Evolutionary conservation across 306 rosid genomes (phyloP), one percentile per base, ranked within the genome.

Genomic region (Parietaria judaica): DNA sequence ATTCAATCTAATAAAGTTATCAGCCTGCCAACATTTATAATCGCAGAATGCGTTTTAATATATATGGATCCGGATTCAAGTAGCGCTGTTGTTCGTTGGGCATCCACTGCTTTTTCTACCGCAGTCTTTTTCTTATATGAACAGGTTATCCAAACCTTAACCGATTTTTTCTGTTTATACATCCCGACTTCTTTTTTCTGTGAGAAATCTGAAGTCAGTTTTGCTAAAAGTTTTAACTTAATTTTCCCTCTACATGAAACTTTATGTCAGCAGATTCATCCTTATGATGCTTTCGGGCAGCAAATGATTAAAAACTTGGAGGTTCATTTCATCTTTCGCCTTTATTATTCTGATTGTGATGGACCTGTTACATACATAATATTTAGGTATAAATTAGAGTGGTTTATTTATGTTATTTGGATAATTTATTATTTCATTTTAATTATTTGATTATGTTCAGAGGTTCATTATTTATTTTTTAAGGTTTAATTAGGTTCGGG

Each of bases 21-120:
- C 96, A 92, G 99, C 73, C 85, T 88, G 95, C 99, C 99, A n/a
- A 88, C 99, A 72, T 88, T 92, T 76, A 82, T 92, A 86, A 86
- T 92, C 79, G 95, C 99, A 88, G 99, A 92, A 74, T 88, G 96
- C 78, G 99, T 92, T 81, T 82, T 92, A 81, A 88, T 92, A 76
- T 92, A 92, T 82, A 54, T 92, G 83, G 94, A 86, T 76, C 96
- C 95, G 67, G 94, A 92, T 78, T 92, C 96, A 61, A 86, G 81
- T 70, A 79, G 70, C 16, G 53, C 71, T 31, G 66, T 92, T 43
- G 95, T 86, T 79, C 84, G 85, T 66, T 92, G 96, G 99, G 95
- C 96, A 64, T 73, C 94, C 54, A 83, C 72, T 66, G 69, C 78
- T 52, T 92, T 92, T 79, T 66, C 86, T 23, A 92, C 99, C 0